A percentile compares a stretch with the other conserved stretches of the same genome.
These are phyloP conservation scores for Mycena alexandri DNA, from an alignment of 768 basidiomycete genomes.

Conservation along the genomic window DNA sequence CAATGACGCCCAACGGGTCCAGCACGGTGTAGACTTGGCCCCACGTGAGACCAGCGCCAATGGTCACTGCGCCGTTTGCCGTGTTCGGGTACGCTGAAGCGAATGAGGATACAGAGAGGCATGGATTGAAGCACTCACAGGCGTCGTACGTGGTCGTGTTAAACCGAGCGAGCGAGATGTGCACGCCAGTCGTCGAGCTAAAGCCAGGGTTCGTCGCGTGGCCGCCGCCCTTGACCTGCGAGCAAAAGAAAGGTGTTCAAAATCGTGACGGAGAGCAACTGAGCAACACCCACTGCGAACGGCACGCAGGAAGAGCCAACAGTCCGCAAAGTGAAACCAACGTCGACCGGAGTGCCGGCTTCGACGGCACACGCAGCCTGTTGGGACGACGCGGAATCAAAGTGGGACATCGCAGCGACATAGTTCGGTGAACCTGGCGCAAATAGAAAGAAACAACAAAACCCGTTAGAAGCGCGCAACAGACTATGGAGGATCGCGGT, in stretches of 20 bases:
- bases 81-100: neutral
- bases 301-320: neutral
- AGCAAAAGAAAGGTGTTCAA: neutral
- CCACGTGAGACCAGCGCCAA: conserved; percentile 49
- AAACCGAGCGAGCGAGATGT: conserved; percentile 43
- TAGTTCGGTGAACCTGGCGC: no score
- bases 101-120: neutral
- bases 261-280: no score
- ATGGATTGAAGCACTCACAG: neutral
- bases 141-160: conserved; percentile 41
- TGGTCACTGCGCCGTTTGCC: conserved; percentile 35
- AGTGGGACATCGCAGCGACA: no score
- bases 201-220: conserved; percentile 52
- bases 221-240: conserved; percentile 55
- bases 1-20: conserved; percentile 50
- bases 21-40: conserved; percentile 59
- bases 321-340: neutral
- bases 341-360: neutral
- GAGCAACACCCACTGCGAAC: neutral
- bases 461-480: no score
- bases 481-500: no score
- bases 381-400: no score
- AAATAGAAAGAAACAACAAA: no score
- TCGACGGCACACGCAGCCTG: neutral
- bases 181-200: conserved; percentile 47